Conservation (phyloP, 352 stramenopile genomes). For the Pythium phragmitis region DNA sequence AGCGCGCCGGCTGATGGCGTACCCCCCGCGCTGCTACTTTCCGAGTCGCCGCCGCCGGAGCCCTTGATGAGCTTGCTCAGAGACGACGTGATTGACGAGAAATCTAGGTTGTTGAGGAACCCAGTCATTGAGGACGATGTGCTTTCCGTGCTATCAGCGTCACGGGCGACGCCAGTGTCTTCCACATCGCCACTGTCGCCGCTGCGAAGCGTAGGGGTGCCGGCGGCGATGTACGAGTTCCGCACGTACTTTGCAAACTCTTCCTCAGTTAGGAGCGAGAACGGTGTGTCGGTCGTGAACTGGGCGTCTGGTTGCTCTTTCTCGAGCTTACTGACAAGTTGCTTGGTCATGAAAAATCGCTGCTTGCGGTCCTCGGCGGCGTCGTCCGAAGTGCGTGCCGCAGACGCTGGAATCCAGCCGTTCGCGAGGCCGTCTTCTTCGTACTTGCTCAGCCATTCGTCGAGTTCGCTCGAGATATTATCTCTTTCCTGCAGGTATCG, state of each 20-base stretch:
- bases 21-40: no score
- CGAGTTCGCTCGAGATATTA: constrained; percentile 36
- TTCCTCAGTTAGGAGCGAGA: constrained; percentile 69
- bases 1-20: not conserved
- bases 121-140: not conserved
- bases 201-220: not conserved
- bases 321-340: constrained; percentile 41
- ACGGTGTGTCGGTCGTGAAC: constrained; percentile 63
- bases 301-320: constrained; percentile 47
- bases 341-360: constrained; percentile 28
- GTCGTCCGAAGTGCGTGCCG: constrained; percentile 29
- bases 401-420: constrained; percentile 26
- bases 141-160: not conserved
- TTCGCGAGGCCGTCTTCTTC: constrained; percentile 19
- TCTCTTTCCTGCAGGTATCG: constrained; percentile 55
- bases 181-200: constrained; percentile 8
- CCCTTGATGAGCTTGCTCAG: not conserved
- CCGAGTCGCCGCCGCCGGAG: no score
- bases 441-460: constrained; percentile 48
- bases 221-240: constrained; percentile 17
- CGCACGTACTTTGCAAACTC: constrained; percentile 45
- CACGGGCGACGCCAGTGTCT: not conserved
- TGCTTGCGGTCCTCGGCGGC: constrained; percentile 22
- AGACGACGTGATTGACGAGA: constrained; percentile 1
- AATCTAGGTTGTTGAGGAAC: constrained; percentile 11